Evolutionary conservation across 768 basidiomycete species (phyloP), one percentile per base, ranked within the genome.

Genomic region (Galerina sulciceps): DNA sequence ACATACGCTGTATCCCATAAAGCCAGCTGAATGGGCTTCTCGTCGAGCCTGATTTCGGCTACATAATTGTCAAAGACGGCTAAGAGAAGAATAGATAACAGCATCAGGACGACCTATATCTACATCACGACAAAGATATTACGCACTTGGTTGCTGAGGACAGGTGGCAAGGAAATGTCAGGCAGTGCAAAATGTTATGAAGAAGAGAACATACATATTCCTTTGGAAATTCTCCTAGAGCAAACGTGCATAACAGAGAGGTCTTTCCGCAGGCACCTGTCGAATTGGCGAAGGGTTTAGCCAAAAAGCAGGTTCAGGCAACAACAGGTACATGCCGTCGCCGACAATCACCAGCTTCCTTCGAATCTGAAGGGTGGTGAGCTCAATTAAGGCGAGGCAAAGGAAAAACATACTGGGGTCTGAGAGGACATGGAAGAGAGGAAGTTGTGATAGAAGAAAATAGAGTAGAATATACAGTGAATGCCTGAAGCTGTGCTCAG

Each of bases 1-100:
- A 88, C 93, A 75, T 73, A 97, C 96, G 97, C 97, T 54, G 97
- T 99, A 83, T 99, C 97, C 97, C 97, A 99, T 43, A 99, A 77
- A 41, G 97, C 96, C 58, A 99, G 76, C 73, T 99, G 96, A 15
- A 99, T 94, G 37, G 96, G 93, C 75, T 99, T 99, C 64, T 95
- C 95, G 75, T 99, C 97, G 53, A 99, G 81, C 65, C 94, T 83
- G 69, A 99, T 98, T 81, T 99, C 97, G 46, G 97, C 96, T 63
- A 99, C 96, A 76, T 96, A 98, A 71, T 99, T 99, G 75, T 98
- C 96, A 69, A 98, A 98, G 50, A 98, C 91, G 64, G 95, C 95
- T 96, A 73, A 38, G 60, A 58, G n/a, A 55, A 62, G 50, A 53
- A 59, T 51, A 34, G 48, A 68, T 35, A 40, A 64, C 61, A 35